A percentile compares a stretch with the other conserved stretches of the same genome.
Evolutionary conservation across 2,329 filamentous ascomycete species (phyloP).

Genomic region (Exophiala aquamarina): DNA sequence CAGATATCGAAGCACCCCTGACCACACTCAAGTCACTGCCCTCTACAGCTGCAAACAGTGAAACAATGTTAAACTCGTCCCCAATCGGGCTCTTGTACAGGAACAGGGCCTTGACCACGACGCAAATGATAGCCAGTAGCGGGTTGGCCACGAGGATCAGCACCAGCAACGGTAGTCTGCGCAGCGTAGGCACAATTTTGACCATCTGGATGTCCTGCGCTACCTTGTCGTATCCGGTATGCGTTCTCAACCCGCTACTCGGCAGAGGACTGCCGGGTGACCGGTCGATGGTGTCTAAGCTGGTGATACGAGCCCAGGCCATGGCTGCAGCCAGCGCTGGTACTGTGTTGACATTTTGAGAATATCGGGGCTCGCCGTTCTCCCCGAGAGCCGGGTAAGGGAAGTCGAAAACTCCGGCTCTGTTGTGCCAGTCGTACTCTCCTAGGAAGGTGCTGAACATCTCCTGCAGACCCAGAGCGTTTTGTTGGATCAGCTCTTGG

Average conservation of each 20-base stretch:
- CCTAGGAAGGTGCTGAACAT: constrained; percentile 14
- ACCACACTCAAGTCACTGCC: no score
- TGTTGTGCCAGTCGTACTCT: constrained; percentile 19
- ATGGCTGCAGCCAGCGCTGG: constrained; percentile 17
- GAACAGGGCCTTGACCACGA: constrained; percentile 4
- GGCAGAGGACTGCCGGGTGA: constrained; percentile 5
- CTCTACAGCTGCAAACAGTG: constrained; percentile 8
- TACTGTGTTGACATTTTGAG: constrained; percentile 11
- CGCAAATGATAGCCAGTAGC: constrained; percentile 5
- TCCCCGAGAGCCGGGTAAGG: constrained; percentile 5
- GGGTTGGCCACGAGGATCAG: constrained; percentile 10
- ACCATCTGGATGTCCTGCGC: constrained; percentile 2
- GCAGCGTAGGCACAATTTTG: constrained; percentile 8
- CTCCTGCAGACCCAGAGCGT: constrained; percentile 13
- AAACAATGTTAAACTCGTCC: constrained; percentile 11
- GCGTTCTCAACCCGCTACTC: constrained; percentile 1
- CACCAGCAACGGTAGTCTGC: constrained; percentile 5
- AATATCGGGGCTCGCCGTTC: constrained; percentile 3
- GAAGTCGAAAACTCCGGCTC: constrained; percentile 11
- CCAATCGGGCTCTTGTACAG: constrained; percentile 10
- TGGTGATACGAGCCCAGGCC: constrained; percentile 19
- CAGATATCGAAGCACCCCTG: no score
- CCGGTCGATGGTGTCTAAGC: constrained; percentile 10
- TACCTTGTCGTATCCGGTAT: constrained; percentile 11
- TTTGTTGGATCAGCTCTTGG: constrained; percentile 8